Conservation (phyloP, 768 basidiomycete species). For the Macrolepiota albuminosa region DNA sequence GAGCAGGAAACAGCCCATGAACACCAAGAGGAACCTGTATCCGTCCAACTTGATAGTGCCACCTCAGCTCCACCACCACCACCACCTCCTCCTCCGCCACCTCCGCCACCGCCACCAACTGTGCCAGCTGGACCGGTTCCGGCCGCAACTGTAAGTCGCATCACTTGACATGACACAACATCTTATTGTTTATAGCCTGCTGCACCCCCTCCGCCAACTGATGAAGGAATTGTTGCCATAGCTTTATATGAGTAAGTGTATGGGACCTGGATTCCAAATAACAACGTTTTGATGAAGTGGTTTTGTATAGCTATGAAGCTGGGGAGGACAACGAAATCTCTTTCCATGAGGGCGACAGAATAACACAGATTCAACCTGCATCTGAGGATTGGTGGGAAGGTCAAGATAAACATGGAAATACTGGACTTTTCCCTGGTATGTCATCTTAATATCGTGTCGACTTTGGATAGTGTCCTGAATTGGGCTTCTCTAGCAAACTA, state of each 20-base stretch:
- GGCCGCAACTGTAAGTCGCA: neutral
- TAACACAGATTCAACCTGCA: conserved; percentile 73
- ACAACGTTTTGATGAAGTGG: neutral
- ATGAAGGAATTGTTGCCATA: conserved; percentile 58
- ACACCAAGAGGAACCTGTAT: conserved; percentile 16
- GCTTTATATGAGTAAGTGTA: conserved; percentile 66
- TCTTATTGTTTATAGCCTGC: conserved; percentile 27
- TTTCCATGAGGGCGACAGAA: conserved; percentile 79
- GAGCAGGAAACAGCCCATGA: conserved; percentile 26
- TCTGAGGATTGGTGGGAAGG: conserved; percentile 93
- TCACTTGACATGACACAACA: neutral
- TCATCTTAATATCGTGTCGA: conserved; percentile 3
- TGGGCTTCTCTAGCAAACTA: conserved; percentile 22
- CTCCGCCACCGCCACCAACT: conserved; percentile 39
- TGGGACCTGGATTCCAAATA: neutral
- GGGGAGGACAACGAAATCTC: conserved; percentile 88
- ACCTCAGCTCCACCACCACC: conserved; percentile 44
- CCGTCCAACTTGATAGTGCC: conserved; percentile 33
- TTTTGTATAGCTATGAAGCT: conserved; percentile 67
- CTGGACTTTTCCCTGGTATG: conserved; percentile 76
- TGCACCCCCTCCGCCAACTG: conserved; percentile 40
- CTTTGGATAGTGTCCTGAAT: neutral
- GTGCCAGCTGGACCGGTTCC: conserved; percentile 35
- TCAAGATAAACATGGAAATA: conserved; percentile 44
- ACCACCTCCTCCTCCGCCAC: conserved; percentile 52